These are phyloP conservation scores for Linum lewisii DNA, from an alignment of 345 rosid genomes.

Conservation along the genomic window DNA sequence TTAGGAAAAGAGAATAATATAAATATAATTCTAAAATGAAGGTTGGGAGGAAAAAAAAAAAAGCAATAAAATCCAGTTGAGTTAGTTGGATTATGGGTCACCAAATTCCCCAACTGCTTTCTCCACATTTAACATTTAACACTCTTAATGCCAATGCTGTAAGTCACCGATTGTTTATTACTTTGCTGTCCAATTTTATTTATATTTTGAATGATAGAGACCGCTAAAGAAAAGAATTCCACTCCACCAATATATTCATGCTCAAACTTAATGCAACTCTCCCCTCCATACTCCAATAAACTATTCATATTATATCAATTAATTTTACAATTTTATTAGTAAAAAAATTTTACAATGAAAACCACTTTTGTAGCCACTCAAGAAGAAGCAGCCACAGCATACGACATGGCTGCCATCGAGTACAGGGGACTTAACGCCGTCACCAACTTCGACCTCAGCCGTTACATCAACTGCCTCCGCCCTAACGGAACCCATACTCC, in stretches of 20 bases:
- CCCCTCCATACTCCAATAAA: background rate
- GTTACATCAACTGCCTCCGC: conserved; percentile 59
- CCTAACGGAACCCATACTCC: conserved; percentile 16
- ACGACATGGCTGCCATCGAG: conserved; percentile 88
- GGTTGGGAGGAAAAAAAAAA: too few species aligned
- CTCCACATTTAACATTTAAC: background rate
- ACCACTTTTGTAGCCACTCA: conserved; percentile 59
- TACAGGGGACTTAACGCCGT: conserved; percentile 90
- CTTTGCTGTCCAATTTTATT: too few species aligned
- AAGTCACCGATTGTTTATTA: too few species aligned
- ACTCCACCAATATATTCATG: background rate
- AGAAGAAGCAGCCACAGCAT: conserved; percentile 92
- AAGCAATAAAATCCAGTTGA: background rate
- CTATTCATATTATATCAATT: too few species aligned
- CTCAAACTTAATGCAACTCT: background rate
- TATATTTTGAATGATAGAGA: too few species aligned
- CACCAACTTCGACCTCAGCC: conserved; percentile 87
- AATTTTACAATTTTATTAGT: too few species aligned
- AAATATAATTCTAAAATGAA: too few species aligned
- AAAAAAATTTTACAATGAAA: too few species aligned
- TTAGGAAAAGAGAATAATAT: too few species aligned
- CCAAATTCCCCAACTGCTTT: background rate
- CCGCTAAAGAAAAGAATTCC: too few species aligned
- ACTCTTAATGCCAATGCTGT: too few species aligned
- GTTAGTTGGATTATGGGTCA: background rate